phyloP scores from a whole-genome alignment of 2,329 filamentous ascomycete genomes.

The Laburnicola sp. region DNA sequence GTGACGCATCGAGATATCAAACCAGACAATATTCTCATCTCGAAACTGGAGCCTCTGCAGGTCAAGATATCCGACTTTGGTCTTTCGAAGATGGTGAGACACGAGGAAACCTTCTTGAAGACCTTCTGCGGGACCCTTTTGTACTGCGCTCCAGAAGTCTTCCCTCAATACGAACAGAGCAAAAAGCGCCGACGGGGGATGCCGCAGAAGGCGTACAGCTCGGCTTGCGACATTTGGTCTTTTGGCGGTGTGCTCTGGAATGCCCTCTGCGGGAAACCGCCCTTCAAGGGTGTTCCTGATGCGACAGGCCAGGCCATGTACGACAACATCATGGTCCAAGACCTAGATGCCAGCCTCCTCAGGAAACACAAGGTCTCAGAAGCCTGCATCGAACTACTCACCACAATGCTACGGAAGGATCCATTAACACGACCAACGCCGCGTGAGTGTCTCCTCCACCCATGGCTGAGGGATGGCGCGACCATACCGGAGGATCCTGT shows the following conservation, averaged over 20 bases:
- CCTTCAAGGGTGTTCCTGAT: slow-evolving; percentile 77
- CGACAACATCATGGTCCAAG: slow-evolving; percentile 79
- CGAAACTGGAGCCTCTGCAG: slow-evolving; percentile 69
- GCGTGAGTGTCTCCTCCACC: slow-evolving; percentile 67
- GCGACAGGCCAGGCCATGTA: slow-evolving; percentile 79
- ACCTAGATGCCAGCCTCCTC: slow-evolving; percentile 69
- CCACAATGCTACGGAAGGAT: slow-evolving; percentile 77
- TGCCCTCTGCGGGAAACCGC: slow-evolving; percentile 75
- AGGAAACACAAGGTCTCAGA: slow-evolving; percentile 62
- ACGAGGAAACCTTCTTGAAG: slow-evolving; percentile 86
- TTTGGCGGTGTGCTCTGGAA: slow-evolving; percentile 91
- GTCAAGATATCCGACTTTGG: slow-evolving; percentile 97
- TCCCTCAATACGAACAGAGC: slow-evolving; percentile 68
- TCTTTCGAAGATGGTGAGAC: slow-evolving; percentile 89
- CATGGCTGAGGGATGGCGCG: slow-evolving; percentile 67
- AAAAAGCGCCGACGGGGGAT: slow-evolving; percentile 64
- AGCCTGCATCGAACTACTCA: slow-evolving; percentile 72
- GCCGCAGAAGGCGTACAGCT: slow-evolving; percentile 70
- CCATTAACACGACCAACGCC: slow-evolving; percentile 78
- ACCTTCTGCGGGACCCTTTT: slow-evolving; percentile 96
- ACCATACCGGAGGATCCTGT: slow-evolving; percentile 40
- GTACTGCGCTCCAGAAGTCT: slow-evolving; percentile 96
- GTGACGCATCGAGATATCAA: slow-evolving; percentile 99
- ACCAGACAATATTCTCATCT: slow-evolving; percentile 93
- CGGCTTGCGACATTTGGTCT: slow-evolving; percentile 96